Base-by-base conservation (phyloP, 139 green algal species). In the Chlamydomonas urium region DNA sequence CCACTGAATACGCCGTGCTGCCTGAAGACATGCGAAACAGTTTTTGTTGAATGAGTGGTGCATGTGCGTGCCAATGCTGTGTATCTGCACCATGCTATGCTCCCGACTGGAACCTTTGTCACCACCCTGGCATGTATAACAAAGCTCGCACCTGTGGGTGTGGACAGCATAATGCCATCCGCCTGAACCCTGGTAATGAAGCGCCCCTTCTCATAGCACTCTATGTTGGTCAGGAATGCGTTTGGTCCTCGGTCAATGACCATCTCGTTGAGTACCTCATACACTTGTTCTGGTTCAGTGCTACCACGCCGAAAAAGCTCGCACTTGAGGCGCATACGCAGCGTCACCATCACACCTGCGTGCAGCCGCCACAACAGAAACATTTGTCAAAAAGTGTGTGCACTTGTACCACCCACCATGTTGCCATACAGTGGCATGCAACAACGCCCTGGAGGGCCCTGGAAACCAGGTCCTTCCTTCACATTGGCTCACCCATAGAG, bases 181-280 rank as follows among this genome's bases (percentile, higher is more conserved):
- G 92, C 94, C 74, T 88, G 72, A 70, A 96, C 92, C 48, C 90
- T 83, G 5, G 91, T 96, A 63, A 98, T 92, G 65, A 96, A 87
- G 24, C 77, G 71, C 21, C 86, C 90, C 56, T 81, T 75, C 76
- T 94, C 90, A 37, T 90, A 96, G 62, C 90, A 92, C 79, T 97
- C 93, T 32, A 99, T 91, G 65, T 97, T 96, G 56, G 89, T 94
- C n/a, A 99, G 83, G 81, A 92, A 97, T 26, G 90, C 84, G 53
- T 80, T 87, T 53, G 85, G 79, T 26, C 94, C 94, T 26, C 94
- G 75, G 75, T 96, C 93, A 29, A 99, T 85, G 10, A 97, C 92
- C 67, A 99, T 85, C 87, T 99, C 95, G 78, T 99, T 99, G 38
- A 99, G 70, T 59, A 97, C 91, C 75, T 94, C 78, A 61, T 81